A percentile compares a stretch with the other conserved stretches of the same genome.
These are phyloP conservation scores for Ogataea ramenticola DNA, from an alignment of 805 yeast species.

Conservation along the genomic window DNA sequence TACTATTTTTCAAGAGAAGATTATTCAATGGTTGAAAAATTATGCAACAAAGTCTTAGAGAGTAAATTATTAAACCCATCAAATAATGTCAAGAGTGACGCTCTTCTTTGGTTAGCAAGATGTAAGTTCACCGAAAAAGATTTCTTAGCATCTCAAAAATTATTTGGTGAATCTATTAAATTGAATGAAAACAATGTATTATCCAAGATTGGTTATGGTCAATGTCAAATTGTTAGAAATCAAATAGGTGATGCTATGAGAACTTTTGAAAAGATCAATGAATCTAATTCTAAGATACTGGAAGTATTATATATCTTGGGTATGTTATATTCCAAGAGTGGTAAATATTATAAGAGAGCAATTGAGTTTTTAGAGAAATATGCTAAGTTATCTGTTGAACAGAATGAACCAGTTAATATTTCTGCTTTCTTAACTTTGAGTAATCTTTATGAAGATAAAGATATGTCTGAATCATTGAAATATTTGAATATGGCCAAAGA, in stretches of 20 bases:
- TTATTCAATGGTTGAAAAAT: slow-evolving; percentile 45
- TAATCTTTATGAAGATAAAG: slow-evolving; percentile 59
- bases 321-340: slow-evolving; percentile 51
- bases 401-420: slow-evolving; percentile 49
- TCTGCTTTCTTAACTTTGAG: slow-evolving; percentile 67
- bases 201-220: slow-evolving; percentile 79
- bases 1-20: slow-evolving; percentile 67
- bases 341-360: slow-evolving; percentile 38
- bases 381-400: slow-evolving; percentile 50
- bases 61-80: slow-evolving; percentile 25
- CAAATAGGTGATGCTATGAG: slow-evolving; percentile 77
- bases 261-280: slow-evolving; percentile 70
- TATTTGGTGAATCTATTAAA: slow-evolving; percentile 66
- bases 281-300: slow-evolving; percentile 56
- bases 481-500: slow-evolving; percentile 40
- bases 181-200: slow-evolving; percentile 57
- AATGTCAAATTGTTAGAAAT: slow-evolving; percentile 69
- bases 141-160: slow-evolving; percentile 60
- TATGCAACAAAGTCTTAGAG: slow-evolving; percentile 44
- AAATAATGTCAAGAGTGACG: slow-evolving; percentile 45
- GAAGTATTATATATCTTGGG: slow-evolving; percentile 79
- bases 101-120: slow-evolving; percentile 82
- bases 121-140: slow-evolving; percentile 55
- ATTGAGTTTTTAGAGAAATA: slow-evolving; percentile 64
- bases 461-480: slow-evolving; percentile 58